A percentile compares a stretch with the other conserved stretches of the same genome.
Conservation (phyloP, 805 yeast species). For the Wickerhamiella nectarea region DNA sequence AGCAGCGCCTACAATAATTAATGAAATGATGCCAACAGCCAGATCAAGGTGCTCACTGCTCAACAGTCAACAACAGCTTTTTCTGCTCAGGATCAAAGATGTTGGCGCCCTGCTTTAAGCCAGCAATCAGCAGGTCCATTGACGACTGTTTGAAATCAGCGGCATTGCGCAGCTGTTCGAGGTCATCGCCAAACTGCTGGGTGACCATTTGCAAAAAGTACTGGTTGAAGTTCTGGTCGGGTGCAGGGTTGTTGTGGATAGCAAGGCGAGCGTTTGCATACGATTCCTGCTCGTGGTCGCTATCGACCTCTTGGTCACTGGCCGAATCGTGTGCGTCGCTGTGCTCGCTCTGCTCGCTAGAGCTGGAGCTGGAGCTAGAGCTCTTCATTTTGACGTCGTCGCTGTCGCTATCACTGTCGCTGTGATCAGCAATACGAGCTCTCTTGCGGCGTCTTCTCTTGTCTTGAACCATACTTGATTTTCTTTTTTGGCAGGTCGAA, state of each 20-base stretch:
- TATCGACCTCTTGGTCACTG: conserved; percentile 4
- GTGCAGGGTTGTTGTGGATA: conserved; percentile 16
- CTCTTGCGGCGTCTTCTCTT: conserved; percentile 21
- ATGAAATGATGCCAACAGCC: too few relatives aligned
- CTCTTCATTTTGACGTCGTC: background rate
- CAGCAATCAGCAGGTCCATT: conserved; percentile 24
- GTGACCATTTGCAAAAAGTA: conserved; percentile 35
- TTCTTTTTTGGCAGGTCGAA: background rate
- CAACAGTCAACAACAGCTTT: conserved; percentile 1
- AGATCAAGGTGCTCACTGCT: background rate
- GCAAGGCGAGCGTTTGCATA: conserved; percentile 15
- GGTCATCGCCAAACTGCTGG: conserved; percentile 35
- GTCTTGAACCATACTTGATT: conserved; percentile 10
- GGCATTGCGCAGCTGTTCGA: conserved; percentile 31
- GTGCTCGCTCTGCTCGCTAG: conserved; percentile 15
- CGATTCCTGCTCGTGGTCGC: conserved; percentile 11
- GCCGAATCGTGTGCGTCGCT: conserved; percentile 3
- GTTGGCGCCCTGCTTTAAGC: conserved; percentile 28
- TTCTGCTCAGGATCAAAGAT: conserved; percentile 26
- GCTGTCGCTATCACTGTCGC: conserved; percentile 14
- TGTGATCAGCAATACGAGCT: conserved; percentile 17
- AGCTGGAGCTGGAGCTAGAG: conserved; percentile 9
- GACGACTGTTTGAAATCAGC: conserved; percentile 30
- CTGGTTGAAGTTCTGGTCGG: conserved; percentile 19
- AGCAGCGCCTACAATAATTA: too few relatives aligned